Evolutionary conservation across 2,329 filamentous ascomycete species (phyloP), one percentile per base, ranked within the genome.

Genomic region (Aureobasidium sp.): DNA sequence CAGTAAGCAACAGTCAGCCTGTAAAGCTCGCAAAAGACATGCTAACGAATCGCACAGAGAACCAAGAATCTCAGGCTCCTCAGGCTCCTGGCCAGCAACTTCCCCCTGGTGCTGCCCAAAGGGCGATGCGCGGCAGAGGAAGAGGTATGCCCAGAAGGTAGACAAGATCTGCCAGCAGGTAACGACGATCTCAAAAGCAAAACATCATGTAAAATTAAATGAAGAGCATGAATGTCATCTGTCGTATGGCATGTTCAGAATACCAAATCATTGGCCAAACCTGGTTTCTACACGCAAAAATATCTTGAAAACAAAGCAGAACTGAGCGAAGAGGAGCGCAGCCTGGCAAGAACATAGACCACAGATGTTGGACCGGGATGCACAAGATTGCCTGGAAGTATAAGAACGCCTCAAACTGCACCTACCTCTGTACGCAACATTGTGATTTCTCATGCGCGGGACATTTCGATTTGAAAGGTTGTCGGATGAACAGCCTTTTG

Each of bases 101-200:
- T 67, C 79, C 79, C 33, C 78, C 78, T 5, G 79, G 79, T 67
- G 92, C 93, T 24, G 92, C 93, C 12, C 93, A 97, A 80, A 82
- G 93, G 71, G 93, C 91, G 45, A 91, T 93, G 60, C 81, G 91
- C 68, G 92, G 93, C 60, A 82, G 91, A 68, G 91, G 92, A 66
- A 86, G 91, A 62, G 91, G 91, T 39, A 94, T 97, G 91, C 93
- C 94, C 29, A 85, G 90, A 75, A 82, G 90, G 80, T 93, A 81
- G 74, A 56, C 27, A 40, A 29, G 2, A 1, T 49, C 17, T 40
- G 19, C 35, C 15, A 15, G 45, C n/a, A 50, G 22, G 45, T 33
- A 49, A 60, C 57, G 57, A 60, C 33, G 45, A 60, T 19, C 8
- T 42, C 9, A 42, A 50, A 42, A 60, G 44, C 24, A 42, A 60